Conservation (phyloP, 169 alveolate species). For the Toxoplasma gondii region DNA sequence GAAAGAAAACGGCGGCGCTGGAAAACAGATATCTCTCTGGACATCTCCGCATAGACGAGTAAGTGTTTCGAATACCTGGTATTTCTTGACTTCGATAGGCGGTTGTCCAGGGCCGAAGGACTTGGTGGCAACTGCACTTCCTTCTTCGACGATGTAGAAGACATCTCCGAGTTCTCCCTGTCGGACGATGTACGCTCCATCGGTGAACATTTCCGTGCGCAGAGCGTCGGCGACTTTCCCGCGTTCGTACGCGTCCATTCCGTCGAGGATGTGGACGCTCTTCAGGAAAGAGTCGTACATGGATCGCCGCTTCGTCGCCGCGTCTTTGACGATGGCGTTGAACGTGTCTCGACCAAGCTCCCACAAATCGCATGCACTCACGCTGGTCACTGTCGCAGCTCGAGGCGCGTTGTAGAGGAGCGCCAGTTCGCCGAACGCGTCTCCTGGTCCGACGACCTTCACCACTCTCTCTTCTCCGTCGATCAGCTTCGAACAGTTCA, state of each 20-base stretch:
- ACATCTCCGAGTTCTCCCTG: constrained; percentile 94
- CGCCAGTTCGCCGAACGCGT: constrained; percentile 95
- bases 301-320: constrained; percentile 89
- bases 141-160: constrained; percentile 93
- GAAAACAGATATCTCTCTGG: too few relatives aligned
- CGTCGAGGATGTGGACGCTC: constrained; percentile 85
- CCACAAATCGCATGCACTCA: constrained; percentile 80
- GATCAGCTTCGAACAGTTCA: constrained; percentile 81
- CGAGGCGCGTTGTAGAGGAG: constrained; percentile 94
- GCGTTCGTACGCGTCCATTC: constrained; percentile 93
- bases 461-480: constrained; percentile 77
- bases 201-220: constrained; percentile 66
- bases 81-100: constrained; percentile 14
- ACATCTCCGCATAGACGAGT: too few relatives aligned
- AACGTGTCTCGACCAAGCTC: constrained; percentile 91
- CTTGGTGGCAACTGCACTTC: constrained; percentile 90
- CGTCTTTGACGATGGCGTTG: constrained; percentile 93
- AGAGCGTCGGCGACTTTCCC: constrained; percentile 89
- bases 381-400: constrained; percentile 93
- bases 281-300: constrained; percentile 64
- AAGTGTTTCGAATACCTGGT: background rate
- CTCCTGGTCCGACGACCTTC: constrained; percentile 88
- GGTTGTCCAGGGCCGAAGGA: constrained; percentile 68
- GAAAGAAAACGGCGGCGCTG: too few relatives aligned
- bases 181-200: constrained; percentile 86